These are phyloP conservation scores for Megacollybia marginata DNA, from an alignment of 768 basidiomycete species.

Conservation along the genomic window DNA sequence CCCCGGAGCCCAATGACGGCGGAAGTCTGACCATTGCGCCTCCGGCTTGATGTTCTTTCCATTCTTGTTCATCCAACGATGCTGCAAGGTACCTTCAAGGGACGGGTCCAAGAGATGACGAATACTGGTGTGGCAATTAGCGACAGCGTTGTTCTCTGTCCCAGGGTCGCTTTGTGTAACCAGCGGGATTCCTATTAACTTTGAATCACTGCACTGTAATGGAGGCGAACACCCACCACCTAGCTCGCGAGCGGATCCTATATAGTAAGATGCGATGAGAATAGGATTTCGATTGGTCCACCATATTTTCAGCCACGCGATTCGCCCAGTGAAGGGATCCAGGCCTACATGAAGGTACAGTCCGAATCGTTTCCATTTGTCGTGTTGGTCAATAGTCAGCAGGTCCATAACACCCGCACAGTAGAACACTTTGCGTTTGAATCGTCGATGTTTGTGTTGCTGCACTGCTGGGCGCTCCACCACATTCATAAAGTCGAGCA, in stretches of 20 bases:
- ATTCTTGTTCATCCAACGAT: slow-evolving; percentile 24
- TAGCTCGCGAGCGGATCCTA: slow-evolving; percentile 10
- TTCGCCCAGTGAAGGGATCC: slow-evolving; percentile 26
- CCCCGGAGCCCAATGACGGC: slow-evolving; percentile 23
- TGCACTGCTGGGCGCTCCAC: slow-evolving; percentile 10
- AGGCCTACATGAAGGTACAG: slow-evolving; percentile 24
- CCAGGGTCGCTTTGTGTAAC: slow-evolving; percentile 30
- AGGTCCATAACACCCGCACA: slow-evolving; percentile 22
- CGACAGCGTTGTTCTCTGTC: slow-evolving; percentile 26
- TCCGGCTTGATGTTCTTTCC: slow-evolving; percentile 30
- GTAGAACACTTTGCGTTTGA: slow-evolving; percentile 17
- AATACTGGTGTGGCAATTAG: slow-evolving; percentile 28
- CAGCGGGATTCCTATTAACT: slow-evolving; percentile 18
- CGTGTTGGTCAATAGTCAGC: slow-evolving; percentile 24
- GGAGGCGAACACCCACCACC: slow-evolving; percentile 6
- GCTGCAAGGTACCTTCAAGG: slow-evolving; percentile 25
- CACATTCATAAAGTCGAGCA: not conserved
- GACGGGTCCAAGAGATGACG: slow-evolving; percentile 24
- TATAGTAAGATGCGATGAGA: slow-evolving; percentile 21
- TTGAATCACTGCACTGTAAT: not conserved
- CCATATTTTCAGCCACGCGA: slow-evolving; percentile 24
- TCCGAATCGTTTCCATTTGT: slow-evolving; percentile 36
- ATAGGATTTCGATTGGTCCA: slow-evolving; percentile 19
- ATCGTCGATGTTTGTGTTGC: slow-evolving; percentile 1
- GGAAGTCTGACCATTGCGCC: slow-evolving; percentile 28